Evolutionary conservation across 768 basidiomycete species (phyloP).

Genomic region (Amanita pallidorosea): DNA sequence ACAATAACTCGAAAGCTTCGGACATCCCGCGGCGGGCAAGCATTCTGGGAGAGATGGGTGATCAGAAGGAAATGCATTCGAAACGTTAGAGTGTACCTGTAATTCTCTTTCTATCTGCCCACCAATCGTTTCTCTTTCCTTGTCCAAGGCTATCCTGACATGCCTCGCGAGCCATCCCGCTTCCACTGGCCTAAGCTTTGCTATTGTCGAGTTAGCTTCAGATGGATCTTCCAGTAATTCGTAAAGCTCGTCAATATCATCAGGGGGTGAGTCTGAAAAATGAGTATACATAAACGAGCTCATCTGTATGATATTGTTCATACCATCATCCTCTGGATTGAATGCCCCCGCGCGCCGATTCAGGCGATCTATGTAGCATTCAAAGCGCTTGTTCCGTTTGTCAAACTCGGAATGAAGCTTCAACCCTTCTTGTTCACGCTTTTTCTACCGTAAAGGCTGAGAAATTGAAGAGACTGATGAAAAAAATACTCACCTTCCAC

Average conservation of each 20-base stretch:
- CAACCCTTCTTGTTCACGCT: slow-evolving; percentile 43
- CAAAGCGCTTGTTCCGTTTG: slow-evolving; percentile 38
- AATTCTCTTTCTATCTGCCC: slow-evolving; percentile 68
- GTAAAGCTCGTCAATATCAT: slow-evolving; percentile 44
- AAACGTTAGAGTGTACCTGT: slow-evolving; percentile 32
- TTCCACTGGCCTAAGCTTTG: slow-evolving; percentile 28
- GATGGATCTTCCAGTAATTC: slow-evolving; percentile 53
- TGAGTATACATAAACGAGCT: slow-evolving; percentile 2
- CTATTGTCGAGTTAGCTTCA: slow-evolving; percentile 31
- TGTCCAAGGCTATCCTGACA: slow-evolving; percentile 34
- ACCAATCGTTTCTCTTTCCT: slow-evolving; percentile 36
- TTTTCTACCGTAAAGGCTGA: slow-evolving; percentile 28
- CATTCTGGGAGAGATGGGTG: slow-evolving; percentile 21
- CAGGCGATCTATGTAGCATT: slow-evolving; percentile 56
- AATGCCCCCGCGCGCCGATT: slow-evolving; percentile 44
- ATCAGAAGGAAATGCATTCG: background rate
- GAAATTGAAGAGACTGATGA: background rate
- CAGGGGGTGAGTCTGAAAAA: slow-evolving; percentile 27
- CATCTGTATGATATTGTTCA: slow-evolving; percentile 1
- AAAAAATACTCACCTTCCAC: slow-evolving; percentile 53
- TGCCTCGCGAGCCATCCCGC: slow-evolving; percentile 56
- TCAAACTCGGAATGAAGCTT: slow-evolving; percentile 49
- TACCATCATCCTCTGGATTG: slow-evolving; percentile 29
- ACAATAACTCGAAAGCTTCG: slow-evolving; percentile 67
- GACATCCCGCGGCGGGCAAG: slow-evolving; percentile 67